Conservation (phyloP, 192 early-diverging fungal species). For the Rhizophagus sp. region DNA sequence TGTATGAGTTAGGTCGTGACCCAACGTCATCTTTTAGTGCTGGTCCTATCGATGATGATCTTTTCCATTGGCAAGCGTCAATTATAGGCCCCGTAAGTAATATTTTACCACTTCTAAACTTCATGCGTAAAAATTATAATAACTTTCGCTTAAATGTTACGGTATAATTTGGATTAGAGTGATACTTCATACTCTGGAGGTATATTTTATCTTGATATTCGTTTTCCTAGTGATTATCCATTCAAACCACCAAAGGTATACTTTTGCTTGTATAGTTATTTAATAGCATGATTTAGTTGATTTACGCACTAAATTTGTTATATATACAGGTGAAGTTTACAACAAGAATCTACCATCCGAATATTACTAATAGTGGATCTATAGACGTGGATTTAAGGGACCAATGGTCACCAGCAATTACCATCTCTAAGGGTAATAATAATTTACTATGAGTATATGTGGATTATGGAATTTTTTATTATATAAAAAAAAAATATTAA, state of each 20-base stretch:
- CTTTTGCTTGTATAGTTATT: too few species aligned
- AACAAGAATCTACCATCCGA: slow-evolving; percentile 97
- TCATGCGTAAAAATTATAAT: not conserved
- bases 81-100: slow-evolving; percentile 92
- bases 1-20: too few species aligned
- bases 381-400: slow-evolving; percentile 99
- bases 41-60: too few species aligned
- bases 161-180: slow-evolving; percentile 47
- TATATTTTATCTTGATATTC: slow-evolving; percentile 96
- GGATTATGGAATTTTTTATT: too few species aligned
- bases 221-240: slow-evolving; percentile 97
- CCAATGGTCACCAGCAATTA: slow-evolving; percentile 98
- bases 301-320: too few species aligned
- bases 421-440: slow-evolving; percentile 86
- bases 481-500: too few species aligned
- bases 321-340: slow-evolving; percentile 81
- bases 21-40: too few species aligned
- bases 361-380: slow-evolving; percentile 96
- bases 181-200: slow-evolving; percentile 92
- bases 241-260: slow-evolving; percentile 96
- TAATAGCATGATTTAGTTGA: too few species aligned
- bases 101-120: not conserved
- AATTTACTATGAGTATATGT: too few species aligned
- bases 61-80: slow-evolving; percentile 93
- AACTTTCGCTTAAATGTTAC: not conserved